A percentile compares a stretch with the other conserved stretches of the same genome.
phyloP scores from a whole-genome alignment of 495 filamentous ascomycete species.

The Trichoderma reesei region DNA sequence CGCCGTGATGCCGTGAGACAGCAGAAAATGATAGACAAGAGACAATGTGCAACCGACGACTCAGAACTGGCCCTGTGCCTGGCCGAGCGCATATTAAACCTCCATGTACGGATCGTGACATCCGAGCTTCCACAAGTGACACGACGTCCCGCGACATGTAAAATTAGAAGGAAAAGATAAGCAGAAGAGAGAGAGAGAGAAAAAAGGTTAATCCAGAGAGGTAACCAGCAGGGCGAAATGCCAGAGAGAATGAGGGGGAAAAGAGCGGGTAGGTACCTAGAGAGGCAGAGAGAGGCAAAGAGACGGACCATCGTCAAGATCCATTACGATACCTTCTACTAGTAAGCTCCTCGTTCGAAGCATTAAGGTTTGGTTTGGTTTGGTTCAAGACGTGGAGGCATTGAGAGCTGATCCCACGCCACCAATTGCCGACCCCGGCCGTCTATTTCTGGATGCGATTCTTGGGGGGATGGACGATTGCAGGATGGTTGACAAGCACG shows the following conservation, averaged over 20 bases:
- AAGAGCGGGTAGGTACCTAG: no score
- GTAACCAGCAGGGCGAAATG: no score
- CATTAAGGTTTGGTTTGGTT: neutral
- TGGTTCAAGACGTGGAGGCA: no score
- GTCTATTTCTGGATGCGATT: neutral
- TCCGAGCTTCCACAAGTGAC: neutral
- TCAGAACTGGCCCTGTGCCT: neutral
- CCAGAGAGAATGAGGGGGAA: no score
- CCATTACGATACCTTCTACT: neutral
- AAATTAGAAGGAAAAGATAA: no score
- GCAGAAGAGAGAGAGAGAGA: neutral
- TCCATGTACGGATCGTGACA: no score
- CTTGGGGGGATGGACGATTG: slow-evolving; percentile 1
- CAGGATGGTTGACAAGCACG: neutral
- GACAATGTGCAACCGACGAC: neutral
- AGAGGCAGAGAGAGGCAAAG: neutral
- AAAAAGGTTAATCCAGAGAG: no score
- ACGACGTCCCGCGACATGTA: no score
- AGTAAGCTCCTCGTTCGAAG: neutral
- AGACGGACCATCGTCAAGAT: neutral
- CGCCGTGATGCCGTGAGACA: neutral
- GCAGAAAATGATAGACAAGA: no score
- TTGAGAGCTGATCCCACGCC: no score
- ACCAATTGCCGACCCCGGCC: neutral
- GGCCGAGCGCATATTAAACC: neutral